These are phyloP conservation scores for Vitis hybrid DNA, from an alignment of 177 flowering plant genomes.

Conservation along the genomic window DNA sequence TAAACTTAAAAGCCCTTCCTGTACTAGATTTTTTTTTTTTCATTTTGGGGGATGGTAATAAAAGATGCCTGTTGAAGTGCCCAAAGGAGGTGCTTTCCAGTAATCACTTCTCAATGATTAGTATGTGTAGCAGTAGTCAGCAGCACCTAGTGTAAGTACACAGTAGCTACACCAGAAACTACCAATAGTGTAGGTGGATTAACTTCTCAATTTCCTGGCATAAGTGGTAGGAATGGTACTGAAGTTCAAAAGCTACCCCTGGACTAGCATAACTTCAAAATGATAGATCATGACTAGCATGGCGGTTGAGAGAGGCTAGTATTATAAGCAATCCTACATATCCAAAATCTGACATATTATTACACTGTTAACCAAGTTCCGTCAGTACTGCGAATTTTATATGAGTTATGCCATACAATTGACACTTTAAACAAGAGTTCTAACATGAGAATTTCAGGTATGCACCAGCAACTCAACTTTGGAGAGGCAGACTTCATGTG, in stretches of 20 bases:
- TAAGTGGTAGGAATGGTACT: not conserved
- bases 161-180: not conserved
- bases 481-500: constrained; percentile 98
- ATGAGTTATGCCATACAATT: not conserved
- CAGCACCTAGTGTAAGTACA: too few relatives aligned
- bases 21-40: too few relatives aligned
- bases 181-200: not conserved
- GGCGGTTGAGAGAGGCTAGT: too few relatives aligned
- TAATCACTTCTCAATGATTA: not conserved
- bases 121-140: not conserved
- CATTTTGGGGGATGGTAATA: not conserved
- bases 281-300: not conserved
- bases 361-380: not conserved
- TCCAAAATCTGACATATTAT: not conserved
- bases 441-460: constrained; percentile 46
- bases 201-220: not conserved
- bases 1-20: too few relatives aligned
- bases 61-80: too few relatives aligned
- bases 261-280: not conserved
- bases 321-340: too few relatives aligned
- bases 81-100: too few relatives aligned
- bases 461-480: constrained; percentile 94
- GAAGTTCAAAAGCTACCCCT: not conserved
- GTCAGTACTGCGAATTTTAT: not conserved
- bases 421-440: not conserved